Evolutionary conservation across 2,329 filamentous ascomycete genomes (phyloP).

Genomic region (Plenodomus biglobosus): DNA sequence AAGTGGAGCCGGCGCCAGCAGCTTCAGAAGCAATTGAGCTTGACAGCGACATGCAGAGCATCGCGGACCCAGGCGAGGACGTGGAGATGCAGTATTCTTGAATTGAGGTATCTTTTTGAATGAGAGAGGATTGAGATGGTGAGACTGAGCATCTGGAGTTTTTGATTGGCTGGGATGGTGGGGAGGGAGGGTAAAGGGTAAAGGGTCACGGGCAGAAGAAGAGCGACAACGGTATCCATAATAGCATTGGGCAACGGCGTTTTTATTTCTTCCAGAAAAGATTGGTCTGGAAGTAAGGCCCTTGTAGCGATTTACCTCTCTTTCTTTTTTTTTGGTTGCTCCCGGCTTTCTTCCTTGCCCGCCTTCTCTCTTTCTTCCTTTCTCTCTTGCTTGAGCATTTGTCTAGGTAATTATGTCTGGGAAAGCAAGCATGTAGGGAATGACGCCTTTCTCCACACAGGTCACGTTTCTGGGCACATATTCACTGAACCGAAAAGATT

Average conservation of each 20-base stretch:
- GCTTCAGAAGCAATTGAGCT: neutral
- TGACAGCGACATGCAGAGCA: neutral
- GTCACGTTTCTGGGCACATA: too few relatives aligned
- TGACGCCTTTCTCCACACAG: too few relatives aligned
- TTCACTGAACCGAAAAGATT: too few relatives aligned
- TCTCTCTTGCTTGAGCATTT: neutral
- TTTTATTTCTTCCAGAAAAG: slow-evolving; percentile 16
- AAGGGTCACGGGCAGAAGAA: too few relatives aligned
- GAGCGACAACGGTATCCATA: too few relatives aligned
- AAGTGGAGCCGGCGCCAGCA: slow-evolving; percentile 4
- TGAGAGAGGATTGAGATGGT: slow-evolving; percentile 1
- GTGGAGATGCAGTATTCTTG: slow-evolving; percentile 38
- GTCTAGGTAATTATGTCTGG: too few relatives aligned
- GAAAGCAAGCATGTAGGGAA: too few relatives aligned
- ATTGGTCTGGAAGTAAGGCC: slow-evolving; percentile 3
- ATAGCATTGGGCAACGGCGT: slow-evolving; percentile 31
- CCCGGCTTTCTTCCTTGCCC: too few relatives aligned
- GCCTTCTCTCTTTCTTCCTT: neutral
- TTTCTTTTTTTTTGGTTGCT: too few relatives aligned
- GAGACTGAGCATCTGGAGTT: slow-evolving; percentile 12
- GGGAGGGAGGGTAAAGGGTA: too few relatives aligned
- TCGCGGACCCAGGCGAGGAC: slow-evolving; percentile 25
- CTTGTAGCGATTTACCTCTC: neutral
- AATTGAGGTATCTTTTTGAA: slow-evolving; percentile 3
- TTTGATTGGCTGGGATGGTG: slow-evolving; percentile 21